Conservation (phyloP, 352 stramenopile species). For the Globisporangium nagaii region DNA sequence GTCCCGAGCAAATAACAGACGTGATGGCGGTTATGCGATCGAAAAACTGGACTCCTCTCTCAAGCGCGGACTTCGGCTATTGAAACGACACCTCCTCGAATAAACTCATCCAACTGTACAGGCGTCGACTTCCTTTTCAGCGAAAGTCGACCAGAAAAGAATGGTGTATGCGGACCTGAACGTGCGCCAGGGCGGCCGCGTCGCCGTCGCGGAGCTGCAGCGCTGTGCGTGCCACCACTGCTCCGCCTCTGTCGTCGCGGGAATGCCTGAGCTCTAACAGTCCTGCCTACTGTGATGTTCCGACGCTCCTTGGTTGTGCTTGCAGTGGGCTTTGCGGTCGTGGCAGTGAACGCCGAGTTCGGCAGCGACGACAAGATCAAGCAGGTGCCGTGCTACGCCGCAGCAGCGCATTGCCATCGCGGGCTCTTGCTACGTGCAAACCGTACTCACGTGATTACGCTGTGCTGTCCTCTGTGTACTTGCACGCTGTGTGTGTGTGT, state of each 20-base stretch:
- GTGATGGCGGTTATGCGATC: background rate
- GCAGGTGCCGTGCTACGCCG: too few relatives aligned
- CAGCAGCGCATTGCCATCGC: too few relatives aligned
- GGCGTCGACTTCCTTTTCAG: too few relatives aligned
- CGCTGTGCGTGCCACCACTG: conserved; percentile 31
- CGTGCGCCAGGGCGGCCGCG: conserved; percentile 39
- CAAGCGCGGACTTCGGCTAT: too few relatives aligned
- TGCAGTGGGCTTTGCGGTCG: conserved; percentile 58
- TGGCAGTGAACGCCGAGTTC: conserved; percentile 59
- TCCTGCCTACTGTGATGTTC: too few relatives aligned
- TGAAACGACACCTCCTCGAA: too few relatives aligned
- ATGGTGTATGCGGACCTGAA: conserved; percentile 78
- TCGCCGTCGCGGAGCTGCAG: conserved; percentile 54
- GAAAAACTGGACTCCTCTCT: too few relatives aligned
- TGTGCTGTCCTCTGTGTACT: background rate
- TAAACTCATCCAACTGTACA: too few relatives aligned
- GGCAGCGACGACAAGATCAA: conserved; percentile 53
- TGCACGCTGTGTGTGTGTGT: background rate
- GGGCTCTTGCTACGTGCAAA: too few relatives aligned
- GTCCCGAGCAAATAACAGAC: background rate
- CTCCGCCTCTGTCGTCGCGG: too few relatives aligned
- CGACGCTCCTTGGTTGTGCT: background rate
- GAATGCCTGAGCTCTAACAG: too few relatives aligned
- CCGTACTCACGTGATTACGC: background rate
- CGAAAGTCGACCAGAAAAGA: too few relatives aligned